phyloP scores from a whole-genome alignment of 148 eudicot genomes.

The Hydrangea macrophylla region DNA sequence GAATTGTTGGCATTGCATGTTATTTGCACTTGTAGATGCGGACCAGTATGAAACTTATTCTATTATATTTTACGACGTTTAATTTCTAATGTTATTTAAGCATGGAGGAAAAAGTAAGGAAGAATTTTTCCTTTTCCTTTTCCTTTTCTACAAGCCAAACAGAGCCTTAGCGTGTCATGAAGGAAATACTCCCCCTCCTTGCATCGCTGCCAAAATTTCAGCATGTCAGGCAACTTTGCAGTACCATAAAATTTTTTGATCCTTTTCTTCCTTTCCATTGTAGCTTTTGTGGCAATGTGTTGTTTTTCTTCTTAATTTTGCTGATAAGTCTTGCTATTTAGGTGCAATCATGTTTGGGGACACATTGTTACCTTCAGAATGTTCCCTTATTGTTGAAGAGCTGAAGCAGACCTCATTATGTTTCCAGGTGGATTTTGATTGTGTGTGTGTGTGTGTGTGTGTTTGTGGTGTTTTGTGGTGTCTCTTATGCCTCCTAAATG shows the following conservation, averaged over 20 bases:
- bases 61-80: too few species aligned
- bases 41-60: background rate
- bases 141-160: too few species aligned
- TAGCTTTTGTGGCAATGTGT: background rate
- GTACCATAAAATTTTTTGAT: background rate
- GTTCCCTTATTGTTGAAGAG: conserved; percentile 91
- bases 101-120: background rate
- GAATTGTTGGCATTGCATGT: background rate
- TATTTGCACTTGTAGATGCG: background rate
- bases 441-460: background rate
- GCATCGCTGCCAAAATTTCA: background rate
- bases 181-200: background rate
- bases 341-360: conserved; percentile 99
- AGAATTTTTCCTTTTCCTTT: too few species aligned
- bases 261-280: background rate
- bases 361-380: conserved; percentile 82
- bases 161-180: too few species aligned
- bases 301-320: conserved; percentile 3
- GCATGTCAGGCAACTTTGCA: background rate
- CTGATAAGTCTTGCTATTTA: conserved; percentile 19
- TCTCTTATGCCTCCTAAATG: background rate
- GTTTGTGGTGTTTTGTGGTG: background rate
- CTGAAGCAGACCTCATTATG: conserved; percentile 82
- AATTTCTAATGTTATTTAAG: too few species aligned
- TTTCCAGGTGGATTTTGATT: conserved; percentile 64